Conservation (phyloP, 2,329 filamentous ascomycete species). For the Talaromyces verruculosus region DNA sequence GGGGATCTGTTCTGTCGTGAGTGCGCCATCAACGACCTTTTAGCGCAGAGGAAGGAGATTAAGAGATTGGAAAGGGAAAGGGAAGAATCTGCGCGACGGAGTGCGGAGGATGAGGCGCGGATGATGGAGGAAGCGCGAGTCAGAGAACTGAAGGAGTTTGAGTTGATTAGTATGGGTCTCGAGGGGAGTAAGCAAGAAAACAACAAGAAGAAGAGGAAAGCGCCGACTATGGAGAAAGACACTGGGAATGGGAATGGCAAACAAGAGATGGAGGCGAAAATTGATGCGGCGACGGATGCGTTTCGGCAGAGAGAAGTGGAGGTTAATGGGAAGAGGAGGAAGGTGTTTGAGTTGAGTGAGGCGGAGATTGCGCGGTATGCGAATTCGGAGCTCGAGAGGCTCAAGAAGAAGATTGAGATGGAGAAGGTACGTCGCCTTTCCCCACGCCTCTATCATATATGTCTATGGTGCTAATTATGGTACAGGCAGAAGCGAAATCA, state of each 20-base stretch:
- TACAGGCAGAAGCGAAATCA: conserved; percentile 58
- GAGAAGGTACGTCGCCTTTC: conserved; percentile 59
- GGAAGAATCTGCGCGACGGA: conserved; percentile 62
- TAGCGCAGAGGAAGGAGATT: conserved; percentile 88
- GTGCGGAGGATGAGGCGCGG: conserved; percentile 58
- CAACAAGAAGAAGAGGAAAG: conserved; percentile 27
- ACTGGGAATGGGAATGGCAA: conserved; percentile 10
- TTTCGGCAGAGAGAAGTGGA: conserved; percentile 41
- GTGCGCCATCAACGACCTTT: conserved; percentile 86
- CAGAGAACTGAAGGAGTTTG: conserved; percentile 76
- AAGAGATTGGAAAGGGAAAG: conserved; percentile 71
- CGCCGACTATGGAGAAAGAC: conserved; percentile 31
- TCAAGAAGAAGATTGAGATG: conserved; percentile 67
- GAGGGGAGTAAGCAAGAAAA: conserved; percentile 31
- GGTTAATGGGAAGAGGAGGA: conserved; percentile 58
- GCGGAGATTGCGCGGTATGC: conserved; percentile 72
- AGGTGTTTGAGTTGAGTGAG: conserved; percentile 79
- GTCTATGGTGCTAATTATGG: neutral
- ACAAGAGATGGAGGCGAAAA: conserved; percentile 26
- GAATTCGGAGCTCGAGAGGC: conserved; percentile 66
- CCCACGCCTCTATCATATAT: neutral
- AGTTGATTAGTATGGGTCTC: conserved; percentile 73
- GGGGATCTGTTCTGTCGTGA: conserved; percentile 95
- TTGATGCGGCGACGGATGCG: conserved; percentile 29
- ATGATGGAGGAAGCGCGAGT: conserved; percentile 69